Evolutionary conservation across 1,284 basidiomycete genomes (phyloP).

Genomic region (Takashimella tepidaria): DNA sequence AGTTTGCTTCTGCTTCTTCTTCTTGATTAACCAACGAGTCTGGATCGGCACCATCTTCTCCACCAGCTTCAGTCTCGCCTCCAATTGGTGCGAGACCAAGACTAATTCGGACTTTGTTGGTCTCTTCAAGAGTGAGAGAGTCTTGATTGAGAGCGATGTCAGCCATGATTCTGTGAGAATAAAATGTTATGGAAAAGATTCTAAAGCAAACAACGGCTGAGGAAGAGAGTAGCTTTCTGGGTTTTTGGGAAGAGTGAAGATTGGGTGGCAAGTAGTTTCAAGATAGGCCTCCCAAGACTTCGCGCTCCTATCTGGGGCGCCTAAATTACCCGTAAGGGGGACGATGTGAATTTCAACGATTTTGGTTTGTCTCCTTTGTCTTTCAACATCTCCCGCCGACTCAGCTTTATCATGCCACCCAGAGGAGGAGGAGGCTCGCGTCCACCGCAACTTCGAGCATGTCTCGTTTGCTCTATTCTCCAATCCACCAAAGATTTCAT

Average conservation of each 20-base stretch:
- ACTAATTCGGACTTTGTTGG: slow-evolving; percentile 91
- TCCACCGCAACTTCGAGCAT: slow-evolving; percentile 65
- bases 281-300: background rate
- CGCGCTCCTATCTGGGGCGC: too few relatives aligned
- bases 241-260: slow-evolving; percentile 10
- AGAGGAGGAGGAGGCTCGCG: slow-evolving; percentile 19
- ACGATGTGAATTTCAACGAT: too few relatives aligned
- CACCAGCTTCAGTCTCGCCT: slow-evolving; percentile 57
- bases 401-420: slow-evolving; percentile 23
- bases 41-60: slow-evolving; percentile 44
- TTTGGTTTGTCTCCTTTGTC: too few relatives aligned
- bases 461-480: slow-evolving; percentile 85
- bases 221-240: slow-evolving; percentile 17
- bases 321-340: too few relatives aligned
- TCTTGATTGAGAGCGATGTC: slow-evolving; percentile 49
- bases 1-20: slow-evolving; percentile 70
- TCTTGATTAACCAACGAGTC: slow-evolving; percentile 58
- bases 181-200: background rate
- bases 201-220: background rate
- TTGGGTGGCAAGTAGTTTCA: slow-evolving; percentile 24
- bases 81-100: slow-evolving; percentile 91
- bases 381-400: background rate
- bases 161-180: slow-evolving; percentile 14
- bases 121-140: slow-evolving; percentile 88
- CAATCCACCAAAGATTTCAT: slow-evolving; percentile 80